Evolutionary conservation across 352 stramenopile species (phyloP).

Genomic region (Phytophthora hibernalis): DNA sequence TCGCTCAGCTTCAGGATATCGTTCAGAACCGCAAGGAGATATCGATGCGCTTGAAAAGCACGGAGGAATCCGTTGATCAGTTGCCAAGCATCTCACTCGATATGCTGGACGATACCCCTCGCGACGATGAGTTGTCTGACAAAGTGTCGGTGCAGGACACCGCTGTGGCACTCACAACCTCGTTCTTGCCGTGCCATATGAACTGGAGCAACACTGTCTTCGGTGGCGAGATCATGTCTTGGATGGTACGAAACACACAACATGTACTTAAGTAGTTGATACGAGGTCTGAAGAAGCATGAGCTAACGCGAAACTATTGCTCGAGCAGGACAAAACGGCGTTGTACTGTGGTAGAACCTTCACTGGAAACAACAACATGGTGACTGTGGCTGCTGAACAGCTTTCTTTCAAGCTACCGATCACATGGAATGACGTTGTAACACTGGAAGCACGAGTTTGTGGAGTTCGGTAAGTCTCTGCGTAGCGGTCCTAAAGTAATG

Average conservation of each 20-base stretch:
- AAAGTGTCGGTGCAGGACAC: conserved; percentile 43
- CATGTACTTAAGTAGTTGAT: too few relatives aligned
- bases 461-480: conserved; percentile 42
- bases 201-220: conserved; percentile 66
- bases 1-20: conserved; percentile 23
- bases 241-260: conserved; percentile 43
- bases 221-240: conserved; percentile 55
- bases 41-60: conserved; percentile 27
- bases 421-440: conserved; percentile 49
- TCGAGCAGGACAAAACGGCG: conserved; percentile 54
- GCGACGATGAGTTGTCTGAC: background rate
- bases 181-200: conserved; percentile 58
- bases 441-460: conserved; percentile 51
- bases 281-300: background rate
- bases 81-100: conserved; percentile 27
- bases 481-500: background rate
- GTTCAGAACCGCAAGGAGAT: conserved; percentile 37
- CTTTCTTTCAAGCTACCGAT: conserved; percentile 61
- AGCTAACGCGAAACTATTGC: background rate
- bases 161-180: conserved; percentile 53
- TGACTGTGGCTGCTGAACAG: conserved; percentile 56
- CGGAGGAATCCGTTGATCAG: conserved; percentile 35
- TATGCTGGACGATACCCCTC: conserved; percentile 19
- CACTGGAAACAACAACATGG: conserved; percentile 64
- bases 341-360: conserved; percentile 64